Base-by-base conservation (phyloP, 129 eudicot genomes). In the Helichrysum umbraculigerum region DNA sequence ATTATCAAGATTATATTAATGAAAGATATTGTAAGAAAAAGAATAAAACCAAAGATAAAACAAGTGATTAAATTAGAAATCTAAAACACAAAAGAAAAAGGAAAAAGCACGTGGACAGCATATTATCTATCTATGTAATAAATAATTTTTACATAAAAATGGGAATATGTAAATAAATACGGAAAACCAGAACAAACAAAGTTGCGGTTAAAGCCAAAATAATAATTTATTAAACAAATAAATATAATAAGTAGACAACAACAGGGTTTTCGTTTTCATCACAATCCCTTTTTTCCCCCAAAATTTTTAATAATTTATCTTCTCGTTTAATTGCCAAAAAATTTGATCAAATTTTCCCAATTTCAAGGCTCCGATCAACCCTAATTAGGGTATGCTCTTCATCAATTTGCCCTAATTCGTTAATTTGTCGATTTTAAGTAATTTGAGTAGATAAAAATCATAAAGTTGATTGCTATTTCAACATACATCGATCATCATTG, bases 161-260 rank as follows among this genome's bases (percentile, higher is more conserved):
- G 44, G 71, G 58, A 66, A 73, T 41, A 14, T 68, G 65, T 80
- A 74, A 66, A 72, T 47, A 47, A 65, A 65, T 74, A 74, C 50
- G 57, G 84, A 68, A 74, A 80, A 80, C 68, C 70, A 74, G 74
- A 73, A 80, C 32, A 80, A 79, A 51, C 66, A 75, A 79, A 65
- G 75, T 79, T 79, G 71, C 84, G 73, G 79, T 79, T 84, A 84
- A 83, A 77, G 68, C 81, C 83, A 79, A 79, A 83, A 84, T 25
- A 0, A 25, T 25, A 0, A 25, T 25, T 25, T 25, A 25, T 44
- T 75, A 47, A n/a, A 81, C 73, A 70, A 81, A 81, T 44, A 75
- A 71, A 71, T 57, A 20, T 57, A 20, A 20, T 56, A 60, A 25
- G 33, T 61, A 25, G 54, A 47, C 54, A 51, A 78, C 71, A 71